phyloP scores from a whole-genome alignment of 83 land plant species.

The Picea mariana region DNA sequence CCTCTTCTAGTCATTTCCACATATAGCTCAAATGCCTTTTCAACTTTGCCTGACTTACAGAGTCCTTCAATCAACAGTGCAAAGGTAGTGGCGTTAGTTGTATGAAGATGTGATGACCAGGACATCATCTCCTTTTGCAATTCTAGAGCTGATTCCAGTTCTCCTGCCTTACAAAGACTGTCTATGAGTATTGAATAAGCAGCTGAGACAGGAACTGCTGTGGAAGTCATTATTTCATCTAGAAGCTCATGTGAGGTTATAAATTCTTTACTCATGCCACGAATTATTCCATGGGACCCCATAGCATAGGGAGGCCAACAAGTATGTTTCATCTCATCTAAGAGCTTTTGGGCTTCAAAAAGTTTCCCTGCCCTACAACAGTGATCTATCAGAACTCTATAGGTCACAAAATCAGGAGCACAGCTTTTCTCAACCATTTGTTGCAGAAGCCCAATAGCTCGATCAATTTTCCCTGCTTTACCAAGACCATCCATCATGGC shows the following conservation, averaged over 20 bases:
- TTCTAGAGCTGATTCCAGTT: conserved; percentile 47
- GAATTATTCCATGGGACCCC: conserved; percentile 45
- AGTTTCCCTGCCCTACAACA: conserved; percentile 56
- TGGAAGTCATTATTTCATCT: conserved; percentile 36
- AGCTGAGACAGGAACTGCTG: conserved; percentile 34
- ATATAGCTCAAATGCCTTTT: conserved; percentile 58
- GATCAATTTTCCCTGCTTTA: conserved; percentile 50
- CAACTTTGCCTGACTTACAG: conserved; percentile 37
- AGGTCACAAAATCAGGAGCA: conserved; percentile 68
- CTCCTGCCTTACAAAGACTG: conserved; percentile 58
- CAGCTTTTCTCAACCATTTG: conserved; percentile 56
- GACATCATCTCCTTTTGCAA: conserved; percentile 51
- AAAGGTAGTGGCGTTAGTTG: conserved; percentile 13
- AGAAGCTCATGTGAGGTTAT: conserved; percentile 37
- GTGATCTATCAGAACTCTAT: conserved; percentile 59
- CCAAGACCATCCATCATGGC: conserved; percentile 78
- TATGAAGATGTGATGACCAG: conserved; percentile 7
- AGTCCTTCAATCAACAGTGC: conserved; percentile 52
- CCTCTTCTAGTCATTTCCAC: conserved; percentile 40
- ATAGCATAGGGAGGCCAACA: conserved; percentile 45
- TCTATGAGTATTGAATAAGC: conserved; percentile 50
- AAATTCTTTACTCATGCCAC: conserved; percentile 50
- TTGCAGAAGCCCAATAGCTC: conserved; percentile 49
- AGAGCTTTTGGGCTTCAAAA: conserved; percentile 50
- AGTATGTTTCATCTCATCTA: conserved; percentile 70